Evolutionary conservation across 2,329 filamentous ascomycete species (phyloP).

Genomic region (Colletotrichum trifolii): DNA sequence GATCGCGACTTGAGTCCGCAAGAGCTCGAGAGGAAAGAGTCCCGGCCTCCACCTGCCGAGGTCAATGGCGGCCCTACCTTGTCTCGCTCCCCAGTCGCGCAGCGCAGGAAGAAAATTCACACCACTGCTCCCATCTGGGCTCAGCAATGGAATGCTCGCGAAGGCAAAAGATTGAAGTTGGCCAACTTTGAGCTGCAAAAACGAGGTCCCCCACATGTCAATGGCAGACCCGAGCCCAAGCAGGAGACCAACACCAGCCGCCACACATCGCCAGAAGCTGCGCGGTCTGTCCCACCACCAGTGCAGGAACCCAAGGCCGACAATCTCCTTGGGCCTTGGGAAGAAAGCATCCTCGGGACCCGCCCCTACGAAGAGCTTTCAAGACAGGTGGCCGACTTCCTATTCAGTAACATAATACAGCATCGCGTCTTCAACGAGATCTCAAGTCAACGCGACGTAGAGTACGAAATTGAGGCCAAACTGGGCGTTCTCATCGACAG

Average conservation of each 20-base stretch:
- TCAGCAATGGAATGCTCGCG: constrained; percentile 49
- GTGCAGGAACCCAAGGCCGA: constrained; percentile 40
- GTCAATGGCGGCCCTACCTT: constrained; percentile 53
- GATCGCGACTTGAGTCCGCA: constrained; percentile 60
- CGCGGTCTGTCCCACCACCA: constrained; percentile 44
- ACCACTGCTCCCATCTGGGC: constrained; percentile 61
- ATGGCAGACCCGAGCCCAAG: constrained; percentile 52
- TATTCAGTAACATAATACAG: constrained; percentile 77
- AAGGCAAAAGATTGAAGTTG: constrained; percentile 51
- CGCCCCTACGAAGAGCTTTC: constrained; percentile 80
- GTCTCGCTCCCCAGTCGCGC: constrained; percentile 40
- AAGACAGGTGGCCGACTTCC: constrained; percentile 82
- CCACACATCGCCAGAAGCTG: constrained; percentile 59
- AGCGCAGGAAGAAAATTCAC: constrained; percentile 54
- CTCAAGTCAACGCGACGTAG: constrained; percentile 67
- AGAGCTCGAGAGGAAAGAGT: constrained; percentile 62
- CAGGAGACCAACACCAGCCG: constrained; percentile 50
- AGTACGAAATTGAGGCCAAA: constrained; percentile 95
- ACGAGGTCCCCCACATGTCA: constrained; percentile 47
- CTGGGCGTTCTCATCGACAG: constrained; percentile 84
- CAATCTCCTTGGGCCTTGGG: constrained; percentile 66
- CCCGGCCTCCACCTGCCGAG: constrained; percentile 61
- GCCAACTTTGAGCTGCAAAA: constrained; percentile 60
- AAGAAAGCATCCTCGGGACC: constrained; percentile 74
- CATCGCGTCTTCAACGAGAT: constrained; percentile 75